Percentiles rank a stretch among this genome's conserved stretches.
These are phyloP conservation scores for Torrubiella hemipterigena DNA, from an alignment of 2,329 filamentous ascomycete genomes.

Conservation along the genomic window DNA sequence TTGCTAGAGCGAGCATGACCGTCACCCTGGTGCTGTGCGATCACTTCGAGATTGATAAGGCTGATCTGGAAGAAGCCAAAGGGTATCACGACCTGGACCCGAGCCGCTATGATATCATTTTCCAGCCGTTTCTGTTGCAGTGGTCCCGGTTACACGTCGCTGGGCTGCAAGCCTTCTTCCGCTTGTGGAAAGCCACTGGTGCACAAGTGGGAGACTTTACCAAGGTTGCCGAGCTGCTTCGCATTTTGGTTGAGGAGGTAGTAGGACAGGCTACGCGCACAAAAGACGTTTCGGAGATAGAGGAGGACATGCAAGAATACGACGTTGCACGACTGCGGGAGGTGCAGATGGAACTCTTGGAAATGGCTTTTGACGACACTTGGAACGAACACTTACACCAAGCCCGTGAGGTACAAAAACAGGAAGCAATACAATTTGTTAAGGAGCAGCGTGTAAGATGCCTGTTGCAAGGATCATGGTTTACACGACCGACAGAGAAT, in stretches of 20 bases:
- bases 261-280: slow-evolving; percentile 71
- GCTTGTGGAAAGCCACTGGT: slow-evolving; percentile 83
- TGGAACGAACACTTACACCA: slow-evolving; percentile 86
- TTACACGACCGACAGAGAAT: slow-evolving; percentile 39
- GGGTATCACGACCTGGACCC: slow-evolving; percentile 63
- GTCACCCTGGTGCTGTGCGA: slow-evolving; percentile 85
- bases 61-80: slow-evolving; percentile 67
- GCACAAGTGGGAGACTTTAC: slow-evolving; percentile 81
- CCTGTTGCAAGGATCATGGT: slow-evolving; percentile 83
- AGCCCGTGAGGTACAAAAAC: slow-evolving; percentile 81
- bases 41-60: slow-evolving; percentile 86
- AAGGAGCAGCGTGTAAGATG: slow-evolving; percentile 93
- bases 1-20: slow-evolving; percentile 75
- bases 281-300: slow-evolving; percentile 75
- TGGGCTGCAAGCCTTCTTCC: slow-evolving; percentile 75
- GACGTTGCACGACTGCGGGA: slow-evolving; percentile 69
- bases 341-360: slow-evolving; percentile 86
- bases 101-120: slow-evolving; percentile 74
- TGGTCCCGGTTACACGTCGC: slow-evolving; percentile 87
- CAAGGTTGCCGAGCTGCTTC: slow-evolving; percentile 82
- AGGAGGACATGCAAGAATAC: slow-evolving; percentile 78
- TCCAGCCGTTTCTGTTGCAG: slow-evolving; percentile 77
- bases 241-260: slow-evolving; percentile 82
- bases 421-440: slow-evolving; percentile 89
- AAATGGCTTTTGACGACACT: slow-evolving; percentile 83